A percentile compares a stretch with the other conserved stretches of the same genome.
phyloP scores from a whole-genome alignment of 2,329 filamentous ascomycete genomes.

The Catunica adiposa region DNA sequence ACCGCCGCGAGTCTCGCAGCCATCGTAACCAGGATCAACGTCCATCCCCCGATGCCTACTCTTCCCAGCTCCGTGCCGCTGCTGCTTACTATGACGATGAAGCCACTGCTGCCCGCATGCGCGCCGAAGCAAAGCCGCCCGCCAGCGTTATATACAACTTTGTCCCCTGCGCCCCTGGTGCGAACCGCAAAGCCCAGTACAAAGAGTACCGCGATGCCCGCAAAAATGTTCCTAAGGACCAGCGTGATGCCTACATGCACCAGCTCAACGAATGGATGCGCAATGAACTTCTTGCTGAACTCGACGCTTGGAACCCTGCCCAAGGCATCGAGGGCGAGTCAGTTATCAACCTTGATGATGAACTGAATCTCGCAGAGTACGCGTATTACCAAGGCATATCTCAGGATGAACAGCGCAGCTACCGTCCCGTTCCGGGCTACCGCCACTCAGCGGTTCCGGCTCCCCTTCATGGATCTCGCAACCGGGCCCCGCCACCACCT shows the following conservation, averaged over 20 bases:
- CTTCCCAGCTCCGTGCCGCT: background rate
- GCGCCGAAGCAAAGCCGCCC: background rate
- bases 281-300: background rate
- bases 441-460: constrained; percentile 3
- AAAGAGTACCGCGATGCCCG: background rate
- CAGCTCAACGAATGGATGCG: background rate
- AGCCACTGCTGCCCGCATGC: background rate
- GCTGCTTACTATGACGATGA: no score
- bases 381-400: background rate
- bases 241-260: background rate
- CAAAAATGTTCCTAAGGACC: background rate
- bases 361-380: background rate
- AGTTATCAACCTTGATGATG: background rate
- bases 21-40: background rate
- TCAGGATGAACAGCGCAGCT: background rate
- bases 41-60: background rate
- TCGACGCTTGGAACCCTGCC: background rate
- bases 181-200: background rate
- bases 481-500: background rate
- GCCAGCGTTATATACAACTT: background rate
- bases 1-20: background rate
- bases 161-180: background rate
- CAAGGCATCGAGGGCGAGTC: background rate
- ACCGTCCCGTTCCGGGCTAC: background rate
- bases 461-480: background rate